phyloP scores from a whole-genome alignment of 2,329 filamentous ascomycete species.

The Sarocladium kiliense region DNA sequence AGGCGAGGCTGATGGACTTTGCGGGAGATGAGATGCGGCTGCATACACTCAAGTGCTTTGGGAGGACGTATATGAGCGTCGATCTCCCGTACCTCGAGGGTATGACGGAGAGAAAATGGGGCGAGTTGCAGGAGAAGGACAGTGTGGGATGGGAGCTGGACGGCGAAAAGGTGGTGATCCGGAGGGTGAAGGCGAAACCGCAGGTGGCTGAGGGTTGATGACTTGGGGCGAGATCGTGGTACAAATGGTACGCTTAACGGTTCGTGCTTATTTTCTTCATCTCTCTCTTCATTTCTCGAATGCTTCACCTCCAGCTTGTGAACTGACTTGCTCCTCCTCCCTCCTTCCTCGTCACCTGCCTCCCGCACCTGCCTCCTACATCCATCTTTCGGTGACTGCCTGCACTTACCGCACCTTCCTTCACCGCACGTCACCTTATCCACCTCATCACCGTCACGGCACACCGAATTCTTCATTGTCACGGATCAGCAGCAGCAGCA shows the following conservation, averaged over 20 bases:
- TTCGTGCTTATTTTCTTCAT: background rate
- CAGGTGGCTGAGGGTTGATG: background rate
- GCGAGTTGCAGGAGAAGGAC: conserved; percentile 59
- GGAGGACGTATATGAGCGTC: conserved; percentile 71
- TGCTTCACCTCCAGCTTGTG: too few species aligned
- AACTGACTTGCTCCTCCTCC: background rate
- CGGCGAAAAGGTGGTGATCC: conserved; percentile 69
- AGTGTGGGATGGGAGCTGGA: conserved; percentile 83
- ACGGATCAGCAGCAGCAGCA: too few species aligned
- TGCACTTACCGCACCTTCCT: background rate
- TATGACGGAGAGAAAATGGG: conserved; percentile 66
- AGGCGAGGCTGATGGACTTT: conserved; percentile 74
- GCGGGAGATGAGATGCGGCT: conserved; percentile 68
- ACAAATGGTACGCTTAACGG: background rate
- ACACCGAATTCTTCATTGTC: too few species aligned
- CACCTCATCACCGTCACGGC: background rate
- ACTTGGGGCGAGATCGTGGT: background rate
- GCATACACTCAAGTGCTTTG: conserved; percentile 82
- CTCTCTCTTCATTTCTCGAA: too few species aligned
- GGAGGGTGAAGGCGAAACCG: conserved; percentile 43
- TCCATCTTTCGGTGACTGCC: background rate
- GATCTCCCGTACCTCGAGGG: conserved; percentile 65
- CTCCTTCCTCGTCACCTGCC: background rate
- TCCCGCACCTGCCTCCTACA: conserved; percentile 2
- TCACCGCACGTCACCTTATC: background rate